A percentile compares a stretch with the other conserved stretches of the same genome.
Evolutionary conservation across 2,329 filamentous ascomycete species (phyloP).

Genomic region (Epichloe festucae): DNA sequence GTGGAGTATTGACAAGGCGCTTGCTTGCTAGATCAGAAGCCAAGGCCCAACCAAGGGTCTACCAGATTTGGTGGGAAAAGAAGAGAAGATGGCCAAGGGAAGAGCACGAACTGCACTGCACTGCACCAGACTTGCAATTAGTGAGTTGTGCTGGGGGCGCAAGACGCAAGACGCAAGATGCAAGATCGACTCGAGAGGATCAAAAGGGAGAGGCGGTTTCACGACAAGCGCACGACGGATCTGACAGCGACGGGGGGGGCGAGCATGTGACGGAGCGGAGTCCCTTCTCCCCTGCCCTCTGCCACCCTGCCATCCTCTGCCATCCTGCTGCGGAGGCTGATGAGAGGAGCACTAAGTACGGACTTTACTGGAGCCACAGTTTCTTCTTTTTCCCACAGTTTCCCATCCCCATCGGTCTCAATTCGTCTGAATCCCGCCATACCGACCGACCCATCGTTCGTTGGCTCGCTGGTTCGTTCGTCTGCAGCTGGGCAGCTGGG

Average conservation of each 20-base stretch:
- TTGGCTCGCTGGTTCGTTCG: not conserved
- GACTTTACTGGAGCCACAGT: too few species aligned
- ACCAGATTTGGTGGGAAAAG: not conserved
- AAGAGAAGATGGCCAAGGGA: not conserved
- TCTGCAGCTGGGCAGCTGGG: not conserved
- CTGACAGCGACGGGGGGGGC: not conserved
- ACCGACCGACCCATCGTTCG: not conserved
- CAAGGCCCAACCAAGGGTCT: not conserved
- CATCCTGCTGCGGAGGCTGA: too few species aligned
- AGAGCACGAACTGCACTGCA: too few species aligned
- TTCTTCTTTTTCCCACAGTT: not conserved
- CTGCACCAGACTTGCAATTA: not conserved
- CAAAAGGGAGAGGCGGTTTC: not conserved
- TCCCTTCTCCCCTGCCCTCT: too few species aligned
- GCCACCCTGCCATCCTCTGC: too few species aligned
- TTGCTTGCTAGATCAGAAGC: not conserved
- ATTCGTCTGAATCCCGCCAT: not conserved
- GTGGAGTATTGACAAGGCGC: not conserved
- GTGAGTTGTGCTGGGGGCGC: not conserved
- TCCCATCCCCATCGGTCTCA: not conserved
- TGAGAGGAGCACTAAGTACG: too few species aligned
- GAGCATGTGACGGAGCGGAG: not conserved
- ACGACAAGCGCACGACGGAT: not conserved
- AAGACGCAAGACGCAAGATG: not conserved
- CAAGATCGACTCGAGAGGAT: not conserved